Evolutionary conservation across 768 basidiomycete genomes (phyloP).

Genomic region (Dacryopinax spathularia): DNA sequence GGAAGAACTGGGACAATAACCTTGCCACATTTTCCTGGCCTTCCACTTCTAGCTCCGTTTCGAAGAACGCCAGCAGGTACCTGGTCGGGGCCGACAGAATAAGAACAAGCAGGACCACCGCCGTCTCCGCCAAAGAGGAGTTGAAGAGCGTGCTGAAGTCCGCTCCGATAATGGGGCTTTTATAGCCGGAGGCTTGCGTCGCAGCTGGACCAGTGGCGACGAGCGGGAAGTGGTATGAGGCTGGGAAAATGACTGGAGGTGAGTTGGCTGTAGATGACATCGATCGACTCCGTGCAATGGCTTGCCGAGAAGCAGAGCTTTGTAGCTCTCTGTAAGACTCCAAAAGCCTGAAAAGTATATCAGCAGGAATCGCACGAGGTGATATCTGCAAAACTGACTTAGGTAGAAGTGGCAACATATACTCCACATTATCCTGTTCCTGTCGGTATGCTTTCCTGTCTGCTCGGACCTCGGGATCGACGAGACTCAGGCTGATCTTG

Average conservation of each 20-base stretch:
- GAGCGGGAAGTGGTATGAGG: slow-evolving; percentile 85
- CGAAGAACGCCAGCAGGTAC: slow-evolving; percentile 62
- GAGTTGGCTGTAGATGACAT: slow-evolving; percentile 41
- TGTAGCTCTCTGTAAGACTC: slow-evolving; percentile 82
- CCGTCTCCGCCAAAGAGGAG: slow-evolving; percentile 70
- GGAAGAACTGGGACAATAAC: slow-evolving; percentile 66
- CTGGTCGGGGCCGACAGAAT: slow-evolving; percentile 66
- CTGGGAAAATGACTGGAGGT: slow-evolving; percentile 75
- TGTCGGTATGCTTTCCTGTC: slow-evolving; percentile 51
- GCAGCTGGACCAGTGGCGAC: slow-evolving; percentile 36
- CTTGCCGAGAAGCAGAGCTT: slow-evolving; percentile 46
- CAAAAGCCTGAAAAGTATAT: slow-evolving; percentile 40
- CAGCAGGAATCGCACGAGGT: neutral
- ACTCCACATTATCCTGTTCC: slow-evolving; percentile 88
- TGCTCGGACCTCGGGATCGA: slow-evolving; percentile 45
- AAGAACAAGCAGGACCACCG: slow-evolving; percentile 69
- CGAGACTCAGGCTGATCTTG: slow-evolving; percentile 67
- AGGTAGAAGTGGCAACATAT: slow-evolving; percentile 65
- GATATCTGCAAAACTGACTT: slow-evolving; percentile 44
- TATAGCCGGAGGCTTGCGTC: slow-evolving; percentile 32
- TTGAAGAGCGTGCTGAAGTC: slow-evolving; percentile 40
- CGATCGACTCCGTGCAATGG: slow-evolving; percentile 53
- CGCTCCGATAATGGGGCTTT: slow-evolving; percentile 27
- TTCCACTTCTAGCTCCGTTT: slow-evolving; percentile 74
- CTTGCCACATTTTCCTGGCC: slow-evolving; percentile 62